Percentiles rank a stretch among this genome's conserved stretches.
Conservation (phyloP, 1,139 yeast genomes). For the Eremothecium coryli region DNA sequence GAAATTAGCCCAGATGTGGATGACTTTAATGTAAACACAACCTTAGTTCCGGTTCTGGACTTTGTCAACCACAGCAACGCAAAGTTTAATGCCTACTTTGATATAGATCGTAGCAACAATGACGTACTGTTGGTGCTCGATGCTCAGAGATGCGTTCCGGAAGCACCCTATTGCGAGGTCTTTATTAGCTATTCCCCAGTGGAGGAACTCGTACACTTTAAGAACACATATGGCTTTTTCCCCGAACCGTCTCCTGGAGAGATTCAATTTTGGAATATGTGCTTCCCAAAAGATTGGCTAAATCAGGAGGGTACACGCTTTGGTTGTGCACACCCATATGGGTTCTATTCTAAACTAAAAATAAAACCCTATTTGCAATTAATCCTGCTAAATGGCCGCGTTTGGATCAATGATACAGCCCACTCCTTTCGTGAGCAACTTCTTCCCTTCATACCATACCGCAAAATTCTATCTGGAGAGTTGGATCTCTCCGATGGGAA, state of each 20-base stretch:
- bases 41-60: slow-evolving; percentile 58
- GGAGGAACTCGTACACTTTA: slow-evolving; percentile 41
- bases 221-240: slow-evolving; percentile 51
- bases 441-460: slow-evolving; percentile 11
- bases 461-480: background rate
- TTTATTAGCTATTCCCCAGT: slow-evolving; percentile 43
- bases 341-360: slow-evolving; percentile 12
- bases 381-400: slow-evolving; percentile 7
- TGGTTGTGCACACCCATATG: slow-evolving; percentile 15
- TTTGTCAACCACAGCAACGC: slow-evolving; percentile 51
- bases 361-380: slow-evolving; percentile 20
- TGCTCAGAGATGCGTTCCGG: slow-evolving; percentile 7
- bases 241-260: slow-evolving; percentile 29
- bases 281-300: slow-evolving; percentile 13
- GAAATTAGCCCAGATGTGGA: slow-evolving; percentile 21
- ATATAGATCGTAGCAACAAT: slow-evolving; percentile 41
- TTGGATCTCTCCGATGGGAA: background rate
- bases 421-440: slow-evolving; percentile 11
- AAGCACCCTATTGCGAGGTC: slow-evolving; percentile 31
- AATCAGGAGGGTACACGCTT: background rate
- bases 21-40: slow-evolving; percentile 40
- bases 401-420: slow-evolving; percentile 13
- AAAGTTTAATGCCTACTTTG: slow-evolving; percentile 47
- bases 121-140: slow-evolving; percentile 40
- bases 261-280: slow-evolving; percentile 13